These are phyloP conservation scores for Chlamydomonas reinhardtii DNA, from an alignment of 163 green algal genomes.

Conservation along the genomic window DNA sequence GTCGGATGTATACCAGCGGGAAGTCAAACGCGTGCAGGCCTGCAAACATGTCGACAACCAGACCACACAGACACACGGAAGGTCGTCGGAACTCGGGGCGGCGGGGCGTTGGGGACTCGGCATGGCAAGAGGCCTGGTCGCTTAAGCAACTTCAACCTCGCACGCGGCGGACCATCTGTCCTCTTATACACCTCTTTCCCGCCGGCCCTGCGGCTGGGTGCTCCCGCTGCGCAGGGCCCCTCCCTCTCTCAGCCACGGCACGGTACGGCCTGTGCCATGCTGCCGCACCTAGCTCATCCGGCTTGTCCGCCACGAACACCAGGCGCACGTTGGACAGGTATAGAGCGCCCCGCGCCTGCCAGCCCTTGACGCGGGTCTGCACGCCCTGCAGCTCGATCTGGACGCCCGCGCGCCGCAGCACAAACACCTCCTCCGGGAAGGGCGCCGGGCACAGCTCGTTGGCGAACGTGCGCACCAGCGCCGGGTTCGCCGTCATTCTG, in stretches of 20 bases:
- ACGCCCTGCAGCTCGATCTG: conserved; percentile 77
- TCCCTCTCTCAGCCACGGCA: too few relatives aligned
- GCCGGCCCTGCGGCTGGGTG: too few relatives aligned
- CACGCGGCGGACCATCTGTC: too few relatives aligned
- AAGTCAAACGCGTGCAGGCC: conserved; percentile 87
- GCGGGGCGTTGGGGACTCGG: too few relatives aligned
- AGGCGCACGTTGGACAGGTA: conserved; percentile 86
- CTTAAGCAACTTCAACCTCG: too few relatives aligned
- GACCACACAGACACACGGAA: background rate
- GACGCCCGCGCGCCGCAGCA: conserved; percentile 68
- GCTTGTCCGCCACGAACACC: conserved; percentile 82
- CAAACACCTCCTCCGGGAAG: conserved; percentile 79
- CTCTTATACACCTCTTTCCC: too few relatives aligned
- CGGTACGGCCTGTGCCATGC: background rate
- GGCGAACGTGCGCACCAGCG: conserved; percentile 60
- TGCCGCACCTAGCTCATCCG: conserved; percentile 67
- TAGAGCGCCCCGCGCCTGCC: conserved; percentile 69
- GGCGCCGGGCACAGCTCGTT: conserved; percentile 70
- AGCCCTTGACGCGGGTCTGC: conserved; percentile 66
- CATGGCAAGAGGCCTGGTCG: too few relatives aligned
- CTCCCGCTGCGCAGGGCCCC: too few relatives aligned
- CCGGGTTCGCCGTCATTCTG: conserved; percentile 85
- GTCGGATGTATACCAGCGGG: conserved; percentile 86
- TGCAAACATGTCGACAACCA: background rate
- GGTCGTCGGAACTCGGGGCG: too few relatives aligned